Percentiles rank a stretch among this genome's conserved stretches.
Evolutionary conservation across 2,329 filamentous ascomycete genomes (phyloP).

Genomic region (Colletotrichum sublineola): DNA sequence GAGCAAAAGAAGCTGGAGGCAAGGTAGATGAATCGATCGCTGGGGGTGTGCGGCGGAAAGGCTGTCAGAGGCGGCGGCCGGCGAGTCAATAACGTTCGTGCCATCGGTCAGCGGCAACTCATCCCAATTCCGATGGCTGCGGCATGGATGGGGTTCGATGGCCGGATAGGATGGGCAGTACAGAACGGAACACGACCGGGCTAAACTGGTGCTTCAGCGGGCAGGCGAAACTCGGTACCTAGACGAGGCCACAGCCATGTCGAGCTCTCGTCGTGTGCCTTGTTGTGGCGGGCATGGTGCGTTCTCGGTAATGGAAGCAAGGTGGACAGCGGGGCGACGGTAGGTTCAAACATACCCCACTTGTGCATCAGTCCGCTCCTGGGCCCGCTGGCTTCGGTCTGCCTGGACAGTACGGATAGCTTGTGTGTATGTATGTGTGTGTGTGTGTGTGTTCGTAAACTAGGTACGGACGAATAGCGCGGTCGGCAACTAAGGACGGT

Average conservation of each 20-base stretch:
- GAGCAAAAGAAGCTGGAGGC: conserved; percentile 1
- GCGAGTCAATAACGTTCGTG: conserved; percentile 33
- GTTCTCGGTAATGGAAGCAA: conserved; percentile 13
- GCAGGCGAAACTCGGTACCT: conserved; percentile 20
- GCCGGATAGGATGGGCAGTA: not conserved
- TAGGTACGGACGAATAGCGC: conserved; percentile 15
- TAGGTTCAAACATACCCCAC: conserved; percentile 14
- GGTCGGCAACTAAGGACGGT: conserved; percentile 23
- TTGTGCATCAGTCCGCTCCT: conserved; percentile 17
- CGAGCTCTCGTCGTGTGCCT: conserved; percentile 5
- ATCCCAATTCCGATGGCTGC: conserved; percentile 30
- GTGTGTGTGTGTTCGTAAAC: not conserved
- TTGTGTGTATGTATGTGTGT: conserved; percentile 5
- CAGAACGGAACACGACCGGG: conserved; percentile 1
- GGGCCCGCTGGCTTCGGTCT: conserved; percentile 5
- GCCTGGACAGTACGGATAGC: not conserved
- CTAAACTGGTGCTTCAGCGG: conserved; percentile 28
- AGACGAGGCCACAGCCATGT: conserved; percentile 1
- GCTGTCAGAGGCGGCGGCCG: conserved; percentile 27
- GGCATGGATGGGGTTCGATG: conserved; percentile 16
- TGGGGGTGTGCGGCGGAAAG: conserved; percentile 3
- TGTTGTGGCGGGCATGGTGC: conserved; percentile 25
- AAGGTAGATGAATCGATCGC: conserved; percentile 13
- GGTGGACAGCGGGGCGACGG: conserved; percentile 3
- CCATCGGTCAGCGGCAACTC: conserved; percentile 21